A percentile compares a stretch with the other conserved stretches of the same genome.
Evolutionary conservation across 2,329 filamentous ascomycete genomes (phyloP).

Genomic region (Sclerotinia glacialis): DNA sequence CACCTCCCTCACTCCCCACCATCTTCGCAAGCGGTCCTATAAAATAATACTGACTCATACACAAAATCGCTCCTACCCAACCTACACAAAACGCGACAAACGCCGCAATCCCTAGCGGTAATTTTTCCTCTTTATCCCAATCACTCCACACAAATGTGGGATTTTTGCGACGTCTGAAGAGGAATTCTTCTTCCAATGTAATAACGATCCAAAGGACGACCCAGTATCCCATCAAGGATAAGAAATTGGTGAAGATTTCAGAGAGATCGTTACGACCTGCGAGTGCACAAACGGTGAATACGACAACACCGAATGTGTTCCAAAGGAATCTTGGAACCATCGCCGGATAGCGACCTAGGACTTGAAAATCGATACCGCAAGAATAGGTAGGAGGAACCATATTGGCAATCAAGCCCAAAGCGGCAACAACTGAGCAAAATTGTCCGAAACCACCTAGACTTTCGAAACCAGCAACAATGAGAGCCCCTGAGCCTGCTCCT

Average conservation of each 20-base stretch:
- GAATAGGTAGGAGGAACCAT: conserved; percentile 64
- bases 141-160: conserved; percentile 56
- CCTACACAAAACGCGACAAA: conserved; percentile 60
- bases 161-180: conserved; percentile 51
- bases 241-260: conserved; percentile 65
- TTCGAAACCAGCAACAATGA: conserved; percentile 61
- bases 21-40: conserved; percentile 56
- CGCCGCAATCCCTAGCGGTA: conserved; percentile 62
- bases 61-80: conserved; percentile 63
- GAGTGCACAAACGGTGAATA: conserved; percentile 63
- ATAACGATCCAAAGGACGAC: conserved; percentile 64
- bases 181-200: conserved; percentile 57
- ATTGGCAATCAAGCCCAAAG: conserved; percentile 63
- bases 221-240: conserved; percentile 71
- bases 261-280: conserved; percentile 60
- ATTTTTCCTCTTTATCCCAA: conserved; percentile 57
- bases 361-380: conserved; percentile 65
- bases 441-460: conserved; percentile 61
- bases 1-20: conserved; percentile 47
- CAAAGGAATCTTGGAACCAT: conserved; percentile 61
- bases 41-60: conserved; percentile 70
- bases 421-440: conserved; percentile 63
- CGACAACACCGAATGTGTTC: conserved; percentile 60
- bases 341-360: conserved; percentile 57
- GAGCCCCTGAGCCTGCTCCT: conserved; percentile 56